phyloP scores from a whole-genome alignment of 768 basidiomycete species.

The Lactifluus echinatus region DNA sequence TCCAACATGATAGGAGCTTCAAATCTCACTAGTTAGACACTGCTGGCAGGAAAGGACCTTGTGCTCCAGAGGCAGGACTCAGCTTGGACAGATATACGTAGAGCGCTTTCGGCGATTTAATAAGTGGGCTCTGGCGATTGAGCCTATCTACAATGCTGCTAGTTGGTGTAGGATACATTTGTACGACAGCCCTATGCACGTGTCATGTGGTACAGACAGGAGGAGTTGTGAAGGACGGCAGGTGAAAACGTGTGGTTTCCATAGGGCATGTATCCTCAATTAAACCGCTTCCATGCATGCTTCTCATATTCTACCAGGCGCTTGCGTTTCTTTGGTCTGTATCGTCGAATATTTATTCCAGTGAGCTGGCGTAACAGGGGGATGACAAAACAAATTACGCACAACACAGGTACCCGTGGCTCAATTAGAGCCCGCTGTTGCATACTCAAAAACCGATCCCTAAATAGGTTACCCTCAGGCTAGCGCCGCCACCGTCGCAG shows the following conservation, averaged over 20 bases:
- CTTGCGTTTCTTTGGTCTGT: conserved; percentile 45
- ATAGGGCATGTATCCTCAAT: not conserved
- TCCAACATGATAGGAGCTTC: conserved; percentile 56
- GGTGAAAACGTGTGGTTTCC: not conserved
- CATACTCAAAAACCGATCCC: conserved; percentile 78
- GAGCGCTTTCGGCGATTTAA: not conserved
- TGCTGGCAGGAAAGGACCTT: not conserved
- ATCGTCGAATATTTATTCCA: conserved; percentile 3
- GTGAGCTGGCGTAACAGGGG: not conserved
- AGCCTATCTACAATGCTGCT: not conserved
- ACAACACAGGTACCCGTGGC: conserved; percentile 76
- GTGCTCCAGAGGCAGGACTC: not conserved
- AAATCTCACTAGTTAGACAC: not conserved
- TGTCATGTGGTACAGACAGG: too few species aligned
- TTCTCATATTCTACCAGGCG: conserved; percentile 65
- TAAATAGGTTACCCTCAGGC: conserved; percentile 92
- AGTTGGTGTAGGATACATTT: conserved; percentile 6
- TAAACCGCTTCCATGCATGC: conserved; percentile 71
- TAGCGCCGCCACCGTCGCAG: conserved; percentile 27
- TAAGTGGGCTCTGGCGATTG: not conserved
- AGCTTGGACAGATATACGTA: not conserved
- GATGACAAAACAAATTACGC: conserved; percentile 24
- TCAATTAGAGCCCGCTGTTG: conserved; percentile 85
- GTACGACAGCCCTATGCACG: not conserved
- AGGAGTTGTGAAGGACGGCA: not conserved